A percentile compares a stretch with the other conserved stretches of the same genome.
Evolutionary conservation across 495 filamentous ascomycete genomes (phyloP).

Genomic region (Friedmanniomyces endolithicus): DNA sequence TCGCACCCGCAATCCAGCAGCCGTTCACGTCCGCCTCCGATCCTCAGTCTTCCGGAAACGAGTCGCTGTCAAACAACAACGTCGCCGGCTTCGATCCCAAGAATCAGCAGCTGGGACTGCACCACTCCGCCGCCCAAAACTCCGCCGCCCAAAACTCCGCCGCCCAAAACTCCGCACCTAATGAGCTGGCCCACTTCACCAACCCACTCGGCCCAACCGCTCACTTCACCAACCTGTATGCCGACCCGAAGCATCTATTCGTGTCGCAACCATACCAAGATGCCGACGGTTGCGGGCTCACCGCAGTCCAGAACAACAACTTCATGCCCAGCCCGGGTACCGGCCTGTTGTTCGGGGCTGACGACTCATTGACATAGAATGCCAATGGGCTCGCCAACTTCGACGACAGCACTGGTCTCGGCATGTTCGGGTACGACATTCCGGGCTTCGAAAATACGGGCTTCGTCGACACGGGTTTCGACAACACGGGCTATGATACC

Average conservation of each 20-base stretch:
- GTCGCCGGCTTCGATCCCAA: no score
- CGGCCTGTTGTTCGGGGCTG: not conserved
- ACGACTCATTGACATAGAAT: not conserved
- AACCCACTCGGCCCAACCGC: not conserved
- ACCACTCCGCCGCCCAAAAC: no score
- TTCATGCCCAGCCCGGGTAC: not conserved
- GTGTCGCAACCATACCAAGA: not conserved
- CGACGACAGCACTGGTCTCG: not conserved
- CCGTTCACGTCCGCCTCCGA: not conserved
- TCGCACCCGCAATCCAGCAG: not conserved
- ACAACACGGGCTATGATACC: not conserved
- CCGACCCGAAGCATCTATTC: not conserved
- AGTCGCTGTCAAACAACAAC: no score
- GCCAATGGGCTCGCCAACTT: not conserved
- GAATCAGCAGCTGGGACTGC: no score
- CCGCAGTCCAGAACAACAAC: not conserved
- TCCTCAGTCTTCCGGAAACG: no score
- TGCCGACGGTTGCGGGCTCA: not conserved
- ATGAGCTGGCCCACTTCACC: not conserved
- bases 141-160: not conserved
- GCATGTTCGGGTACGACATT: not conserved
- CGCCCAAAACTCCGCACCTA: not conserved
- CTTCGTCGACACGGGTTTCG: not conserved
- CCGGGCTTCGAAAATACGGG: not conserved
- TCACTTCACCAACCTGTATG: not conserved